A percentile compares a stretch with the other conserved stretches of the same genome.
Conservation (phyloP, 2,329 filamentous ascomycete genomes). For the Rosellinia necatrix region DNA sequence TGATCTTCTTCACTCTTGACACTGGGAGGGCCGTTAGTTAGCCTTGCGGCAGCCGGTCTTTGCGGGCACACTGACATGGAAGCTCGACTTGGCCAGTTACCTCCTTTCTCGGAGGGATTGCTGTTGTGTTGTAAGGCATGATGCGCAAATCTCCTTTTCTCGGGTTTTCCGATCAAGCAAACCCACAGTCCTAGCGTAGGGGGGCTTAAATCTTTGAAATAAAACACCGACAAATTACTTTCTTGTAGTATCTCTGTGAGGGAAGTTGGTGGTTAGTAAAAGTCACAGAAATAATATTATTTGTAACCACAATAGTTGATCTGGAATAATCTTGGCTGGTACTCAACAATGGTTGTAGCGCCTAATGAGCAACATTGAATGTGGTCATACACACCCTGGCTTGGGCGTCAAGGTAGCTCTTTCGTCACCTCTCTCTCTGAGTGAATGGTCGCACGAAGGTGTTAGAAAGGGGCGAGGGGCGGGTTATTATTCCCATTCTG, state of each 20-base stretch:
- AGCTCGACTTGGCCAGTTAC: slow-evolving; percentile 83
- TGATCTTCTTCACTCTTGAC: slow-evolving; percentile 94
- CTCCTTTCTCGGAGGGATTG: slow-evolving; percentile 79
- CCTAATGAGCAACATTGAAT: no score
- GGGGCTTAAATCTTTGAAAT: background rate
- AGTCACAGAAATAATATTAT: no score
- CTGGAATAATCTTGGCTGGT: no score
- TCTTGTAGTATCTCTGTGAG: background rate
- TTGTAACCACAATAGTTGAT: no score
- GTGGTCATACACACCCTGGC: no score
- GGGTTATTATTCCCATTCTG: no score
- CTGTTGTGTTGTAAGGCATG: slow-evolving; percentile 91
- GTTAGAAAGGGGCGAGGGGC: no score
- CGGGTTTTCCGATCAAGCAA: background rate
- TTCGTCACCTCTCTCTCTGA: background rate
- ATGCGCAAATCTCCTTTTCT: background rate
- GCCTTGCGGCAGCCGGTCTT: background rate
- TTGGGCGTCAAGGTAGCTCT: background rate
- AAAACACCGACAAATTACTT: background rate
- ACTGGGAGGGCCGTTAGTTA: slow-evolving; percentile 57
- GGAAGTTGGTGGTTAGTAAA: no score
- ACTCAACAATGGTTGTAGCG: no score
- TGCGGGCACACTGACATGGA: slow-evolving; percentile 67
- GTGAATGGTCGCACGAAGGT: background rate
- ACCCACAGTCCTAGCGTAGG: no score